Evolutionary conservation across 306 rosid species (phyloP).

Genomic region (Dalbergia cochinchinensis): DNA sequence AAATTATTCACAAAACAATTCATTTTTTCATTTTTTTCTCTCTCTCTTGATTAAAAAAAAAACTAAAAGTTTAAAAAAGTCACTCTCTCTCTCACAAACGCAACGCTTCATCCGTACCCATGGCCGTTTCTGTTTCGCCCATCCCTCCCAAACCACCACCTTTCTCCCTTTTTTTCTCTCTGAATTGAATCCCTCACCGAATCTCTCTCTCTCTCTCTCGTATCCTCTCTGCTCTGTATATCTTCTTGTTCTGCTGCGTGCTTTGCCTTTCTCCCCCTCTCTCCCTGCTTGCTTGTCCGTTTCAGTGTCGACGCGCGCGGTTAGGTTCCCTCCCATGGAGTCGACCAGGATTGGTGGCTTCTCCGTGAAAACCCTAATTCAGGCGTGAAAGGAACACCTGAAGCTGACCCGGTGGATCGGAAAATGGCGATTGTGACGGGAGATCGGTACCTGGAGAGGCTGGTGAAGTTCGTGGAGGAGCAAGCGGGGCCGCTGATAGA

Average conservation of each 20-base stretch:
- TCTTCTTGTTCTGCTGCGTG: background rate
- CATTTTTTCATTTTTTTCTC: background rate
- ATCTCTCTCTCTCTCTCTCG: background rate
- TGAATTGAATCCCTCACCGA: background rate
- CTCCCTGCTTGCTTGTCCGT: background rate
- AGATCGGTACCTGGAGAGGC: slow-evolving; percentile 94
- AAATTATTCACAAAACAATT: background rate
- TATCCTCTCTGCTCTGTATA: background rate
- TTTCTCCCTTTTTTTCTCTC: slow-evolving; percentile 18
- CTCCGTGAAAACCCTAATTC: slow-evolving; percentile 49
- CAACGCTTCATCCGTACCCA: slow-evolving; percentile 33
- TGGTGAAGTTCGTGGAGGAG: slow-evolving; percentile 80
- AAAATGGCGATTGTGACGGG: slow-evolving; percentile 92
- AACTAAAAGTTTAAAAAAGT: background rate
- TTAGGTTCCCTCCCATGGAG: slow-evolving; percentile 38
- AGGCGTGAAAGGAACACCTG: slow-evolving; percentile 13
- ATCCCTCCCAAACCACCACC: slow-evolving; percentile 57
- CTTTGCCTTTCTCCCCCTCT: background rate
- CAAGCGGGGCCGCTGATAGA: slow-evolving; percentile 82
- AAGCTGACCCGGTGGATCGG: background rate
- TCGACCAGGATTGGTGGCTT: slow-evolving; percentile 24
- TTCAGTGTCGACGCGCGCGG: slow-evolving; percentile 14
- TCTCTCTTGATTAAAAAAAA: background rate
- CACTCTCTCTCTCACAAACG: slow-evolving; percentile 8
- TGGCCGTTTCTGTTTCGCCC: slow-evolving; percentile 62